A percentile compares a stretch with the other conserved stretches of the same genome.
Conservation (phyloP, 1,284 basidiomycete species). For the Amylostereum chailletii region DNA sequence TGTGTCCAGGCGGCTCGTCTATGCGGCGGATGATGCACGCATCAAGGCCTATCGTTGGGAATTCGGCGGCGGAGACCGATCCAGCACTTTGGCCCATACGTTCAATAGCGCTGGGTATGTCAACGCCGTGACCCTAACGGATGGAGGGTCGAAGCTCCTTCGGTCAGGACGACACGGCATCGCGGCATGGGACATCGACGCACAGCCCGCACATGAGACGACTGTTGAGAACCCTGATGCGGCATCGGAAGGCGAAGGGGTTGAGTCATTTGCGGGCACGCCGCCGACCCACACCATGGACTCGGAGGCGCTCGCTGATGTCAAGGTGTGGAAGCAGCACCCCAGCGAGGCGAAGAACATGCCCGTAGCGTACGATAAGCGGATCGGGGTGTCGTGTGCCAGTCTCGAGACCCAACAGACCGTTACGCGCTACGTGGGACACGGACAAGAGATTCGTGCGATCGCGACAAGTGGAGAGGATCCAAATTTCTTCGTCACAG, state of each 20-base stretch:
- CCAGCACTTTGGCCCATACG: background rate
- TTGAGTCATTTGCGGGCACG: background rate
- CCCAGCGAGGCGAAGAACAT: background rate
- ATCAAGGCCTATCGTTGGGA: slow-evolving; percentile 3
- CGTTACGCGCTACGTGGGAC: slow-evolving; percentile 27
- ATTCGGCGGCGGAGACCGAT: no score
- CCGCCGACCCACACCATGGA: background rate
- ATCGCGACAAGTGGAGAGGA: slow-evolving; percentile 26
- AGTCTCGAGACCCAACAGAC: slow-evolving; percentile 19
- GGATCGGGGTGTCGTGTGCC: slow-evolving; percentile 8
- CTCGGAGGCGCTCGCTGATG: background rate
- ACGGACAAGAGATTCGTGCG: slow-evolving; percentile 22
- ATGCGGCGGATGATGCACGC: background rate
- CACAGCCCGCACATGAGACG: background rate
- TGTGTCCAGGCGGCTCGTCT: slow-evolving; percentile 4
- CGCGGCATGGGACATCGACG: slow-evolving; percentile 3
- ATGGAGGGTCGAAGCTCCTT: background rate
- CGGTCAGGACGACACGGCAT: background rate
- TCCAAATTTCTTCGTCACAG: slow-evolving; percentile 27
- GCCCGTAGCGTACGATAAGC: no score
- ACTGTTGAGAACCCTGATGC: no score
- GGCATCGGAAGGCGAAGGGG: background rate
- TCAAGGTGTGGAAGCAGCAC: slow-evolving; percentile 9
- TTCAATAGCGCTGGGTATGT: background rate
- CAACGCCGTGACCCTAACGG: background rate